Percentiles rank a stretch among this genome's conserved stretches.
Conservation (phyloP, 1,284 basidiomycete species). For the Rhodotorula glutinis region DNA sequence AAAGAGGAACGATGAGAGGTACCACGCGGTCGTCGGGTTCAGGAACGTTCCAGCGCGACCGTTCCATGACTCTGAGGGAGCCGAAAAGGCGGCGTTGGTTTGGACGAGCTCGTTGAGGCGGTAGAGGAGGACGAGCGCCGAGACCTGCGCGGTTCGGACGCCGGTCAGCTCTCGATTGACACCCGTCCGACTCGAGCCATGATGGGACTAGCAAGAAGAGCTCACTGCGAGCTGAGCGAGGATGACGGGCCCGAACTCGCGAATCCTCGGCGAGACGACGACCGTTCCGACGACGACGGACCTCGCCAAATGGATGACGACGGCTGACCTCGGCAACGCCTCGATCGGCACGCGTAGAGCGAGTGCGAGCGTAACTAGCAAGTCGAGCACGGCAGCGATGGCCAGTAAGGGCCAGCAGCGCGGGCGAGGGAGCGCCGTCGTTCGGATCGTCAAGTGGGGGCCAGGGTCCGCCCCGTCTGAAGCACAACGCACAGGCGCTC, state of each 20-base stretch:
- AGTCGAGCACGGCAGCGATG: conserved; percentile 2
- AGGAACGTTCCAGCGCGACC: not conserved
- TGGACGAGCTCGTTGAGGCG: conserved; percentile 31
- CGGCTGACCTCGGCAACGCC: not conserved
- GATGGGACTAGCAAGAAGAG: too few species aligned
- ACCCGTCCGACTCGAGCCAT: too few species aligned
- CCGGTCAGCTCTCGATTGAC: too few species aligned
- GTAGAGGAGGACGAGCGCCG: conserved; percentile 28
- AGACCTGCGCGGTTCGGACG: conserved; percentile 5
- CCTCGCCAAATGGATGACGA: conserved; percentile 1
- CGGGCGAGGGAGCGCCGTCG: conserved; percentile 9
- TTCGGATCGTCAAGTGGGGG: not conserved
- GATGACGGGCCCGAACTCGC: conserved; percentile 3
- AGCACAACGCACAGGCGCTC: not conserved
- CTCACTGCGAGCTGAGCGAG: conserved; percentile 16
- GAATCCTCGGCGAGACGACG: not conserved
- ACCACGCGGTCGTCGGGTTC: conserved; percentile 22
- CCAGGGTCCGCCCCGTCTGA: not conserved
- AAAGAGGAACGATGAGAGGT: conserved; percentile 19
- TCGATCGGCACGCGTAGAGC: not conserved
- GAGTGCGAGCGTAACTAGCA: not conserved
- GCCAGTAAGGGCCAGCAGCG: conserved; percentile 12
- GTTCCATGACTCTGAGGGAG: not conserved
- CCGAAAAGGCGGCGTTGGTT: not conserved
- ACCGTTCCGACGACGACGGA: not conserved